Evolutionary conservation across 805 yeast species (phyloP).

Genomic region (Tetrapisispora taiwanensis): DNA sequence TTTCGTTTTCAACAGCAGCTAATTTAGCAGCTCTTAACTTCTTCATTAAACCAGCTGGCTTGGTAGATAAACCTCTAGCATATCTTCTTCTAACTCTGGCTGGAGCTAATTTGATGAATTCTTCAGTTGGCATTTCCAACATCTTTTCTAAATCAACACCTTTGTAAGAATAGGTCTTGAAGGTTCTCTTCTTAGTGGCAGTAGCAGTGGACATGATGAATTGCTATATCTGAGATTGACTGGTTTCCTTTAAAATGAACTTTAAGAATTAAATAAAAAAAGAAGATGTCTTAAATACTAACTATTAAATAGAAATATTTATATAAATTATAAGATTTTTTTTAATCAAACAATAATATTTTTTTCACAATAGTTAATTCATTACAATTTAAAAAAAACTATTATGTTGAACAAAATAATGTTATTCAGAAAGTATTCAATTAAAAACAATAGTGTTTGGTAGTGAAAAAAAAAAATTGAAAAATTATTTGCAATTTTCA

Average conservation of each 20-base stretch:
- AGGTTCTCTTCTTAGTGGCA: constrained; percentile 66
- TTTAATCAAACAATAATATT: no score
- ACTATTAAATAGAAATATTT: no score
- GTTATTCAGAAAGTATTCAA: background rate
- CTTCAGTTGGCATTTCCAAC: constrained; percentile 90
- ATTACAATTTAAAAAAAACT: no score
- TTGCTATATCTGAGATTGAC: constrained; percentile 5
- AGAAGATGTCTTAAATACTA: no score
- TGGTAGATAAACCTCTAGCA: constrained; percentile 91
- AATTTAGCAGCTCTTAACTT: constrained; percentile 96
- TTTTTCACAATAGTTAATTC: no score
- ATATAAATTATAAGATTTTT: no score
- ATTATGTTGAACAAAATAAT: no score
- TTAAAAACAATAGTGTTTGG: background rate
- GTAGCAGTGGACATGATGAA: constrained; percentile 24
- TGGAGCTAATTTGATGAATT: constrained; percentile 90
- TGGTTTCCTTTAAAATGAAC: background rate
- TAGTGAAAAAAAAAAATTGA: no score
- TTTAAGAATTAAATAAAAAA: no score
- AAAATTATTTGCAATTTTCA: no score
- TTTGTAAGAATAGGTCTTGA: constrained; percentile 96
- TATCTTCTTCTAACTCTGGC: constrained; percentile 99
- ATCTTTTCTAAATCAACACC: constrained; percentile 96
- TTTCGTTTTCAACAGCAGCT: constrained; percentile 83
- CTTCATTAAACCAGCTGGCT: constrained; percentile 92